Evolutionary conservation across 352 stramenopile species (phyloP), one percentile per base, ranked within the genome.

Genomic region (Phytophthora pinifolia): DNA sequence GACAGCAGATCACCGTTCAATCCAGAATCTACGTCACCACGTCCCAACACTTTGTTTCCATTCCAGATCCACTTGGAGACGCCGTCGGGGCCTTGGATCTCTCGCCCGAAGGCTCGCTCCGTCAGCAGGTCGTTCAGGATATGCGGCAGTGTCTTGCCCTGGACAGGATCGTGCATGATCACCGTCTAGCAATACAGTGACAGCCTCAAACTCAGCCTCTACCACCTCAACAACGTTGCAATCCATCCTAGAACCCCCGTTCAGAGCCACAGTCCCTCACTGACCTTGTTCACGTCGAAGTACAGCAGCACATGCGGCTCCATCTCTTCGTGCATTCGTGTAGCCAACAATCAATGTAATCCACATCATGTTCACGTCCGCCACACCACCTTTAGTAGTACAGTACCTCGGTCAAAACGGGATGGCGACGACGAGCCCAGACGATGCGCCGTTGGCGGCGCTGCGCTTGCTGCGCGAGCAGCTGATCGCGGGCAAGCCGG

Each of bases 251-350:
- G 9, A 33, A 4, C 18, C 25, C 2, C 10, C 48, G 8, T 5
- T 42, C 27, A 45, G 12, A 2, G 32, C 15, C 9, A 27, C 14
- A 20, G 6, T 3, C 3, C 31, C 27, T 42, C 27, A n/a, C 17
- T 44, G 9, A 88, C 81, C 72, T 92, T 92, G 58, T 92, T 92
- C 35, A 92, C 79, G 52, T 92, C 82, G 48, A 92, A 86, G 55
- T 87, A 90, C 37, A 92, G 67, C 64, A 92, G 42, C 46, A 89
- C 41, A 38, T 89, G 79, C 25, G 67, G 72, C 35, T 33, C 46
- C 18, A 17, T n/a, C 17, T 9, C 10, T 22, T 31, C 20, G 12
- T 18, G 18, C 39, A 46, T 46, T 15, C 10, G 17, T 38, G 9
- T 30, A 9, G 8, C 15, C 15, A 12, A 39, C 44, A 18, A 36